Evolutionary conservation across 495 filamentous ascomycete species (phyloP), one percentile per base, ranked within the genome.

Genomic region (Halenospora varia): DNA sequence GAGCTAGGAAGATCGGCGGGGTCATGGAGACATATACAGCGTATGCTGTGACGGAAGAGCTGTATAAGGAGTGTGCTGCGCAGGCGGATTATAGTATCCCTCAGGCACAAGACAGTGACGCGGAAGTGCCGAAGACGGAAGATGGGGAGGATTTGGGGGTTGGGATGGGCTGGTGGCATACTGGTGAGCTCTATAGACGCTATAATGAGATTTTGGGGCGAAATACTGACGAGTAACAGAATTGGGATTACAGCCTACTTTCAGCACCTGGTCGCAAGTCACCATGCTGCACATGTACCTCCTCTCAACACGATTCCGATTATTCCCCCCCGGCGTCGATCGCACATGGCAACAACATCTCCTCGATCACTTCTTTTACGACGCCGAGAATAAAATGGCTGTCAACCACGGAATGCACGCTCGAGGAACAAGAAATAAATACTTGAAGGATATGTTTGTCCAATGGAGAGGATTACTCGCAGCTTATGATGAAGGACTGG

Each of bases 251-350:
- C 70, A 74, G 20, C 88, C 90, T 1, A 98, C 90, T 0, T 98
- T 98, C 74, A 88, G 82, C 57, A 92, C 89, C 48, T 98, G 94
- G 95, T 87, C 95, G 6, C 94, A 97, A 68, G 83, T 97, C 41
- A 92, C 92, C 18, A 91, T 97, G 75, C 80, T 97, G 13, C 92
- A 98, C 75, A 88, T 97, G 84, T 97, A 96, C 76, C 80, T 96
- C 50, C 71, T 97, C 41, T 87, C 87, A n/a, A 87, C 88, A n/a
- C 87, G 93, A 42, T 74, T 97, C 47, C 88, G 94, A 48, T 79
- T 78, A 57, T 80, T 94, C 56, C 87, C 88, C 19, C 69, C 77
- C 2, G 72, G 71, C n/a, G 77, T 85, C 19, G 79, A 77, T 24
- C 75, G 74, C 50, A 75, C 77, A 10, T 91, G 87, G 77, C 84